Evolutionary conservation across 352 stramenopile species (phyloP), one percentile per base, ranked within the genome.

Genomic region (Pythium dissimile): DNA sequence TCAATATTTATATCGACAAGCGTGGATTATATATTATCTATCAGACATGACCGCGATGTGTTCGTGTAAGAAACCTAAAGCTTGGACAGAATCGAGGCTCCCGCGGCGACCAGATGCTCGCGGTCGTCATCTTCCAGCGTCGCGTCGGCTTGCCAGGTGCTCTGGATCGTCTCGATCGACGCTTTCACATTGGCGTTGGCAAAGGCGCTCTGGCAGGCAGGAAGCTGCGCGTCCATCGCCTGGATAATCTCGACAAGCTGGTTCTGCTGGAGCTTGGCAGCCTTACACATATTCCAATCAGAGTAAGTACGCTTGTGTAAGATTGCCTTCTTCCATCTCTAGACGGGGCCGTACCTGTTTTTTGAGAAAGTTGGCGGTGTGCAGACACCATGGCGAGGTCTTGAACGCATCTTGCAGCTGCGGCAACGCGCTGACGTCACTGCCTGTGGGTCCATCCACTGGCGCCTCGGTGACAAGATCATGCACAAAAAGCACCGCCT

Each of bases 401-500:
- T 66, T 64, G 26, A 94, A 80, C 10, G 58, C 37, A 27, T 64
- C 34, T 49, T 86, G 66, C 8, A 94, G 38, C 51, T 86, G 59
- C 30, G 64, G 51, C 34, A 92, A 46, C n/a, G 62, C 71, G 15
- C 21, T 27, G 31, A 67, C 55, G 15, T 65, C 59, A 13, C 37
- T 42, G 2, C 41, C 47, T 9, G 32, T 50, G 39, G 53, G 31
- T 10, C 49, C 6, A 54, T 34, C 42, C 15, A 46, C 44, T 12
- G 42, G 28, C 16, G 45, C 62, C 61, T 92, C 80, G 0, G 69
- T 58, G 13, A 92, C 59, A 26, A 92, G 41, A 57, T 92, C 81
- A 52, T 92, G 86, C 2, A 84, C 62, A 24, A 90, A 81, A 26
- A 92, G 61, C 41, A 84, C 73, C 10, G 73, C 72, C 75, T 94